A percentile compares a stretch with the other conserved stretches of the same genome.
These are phyloP conservation scores for Claviceps sp. DNA, from an alignment of 2,329 filamentous ascomycete species.

Conservation along the genomic window DNA sequence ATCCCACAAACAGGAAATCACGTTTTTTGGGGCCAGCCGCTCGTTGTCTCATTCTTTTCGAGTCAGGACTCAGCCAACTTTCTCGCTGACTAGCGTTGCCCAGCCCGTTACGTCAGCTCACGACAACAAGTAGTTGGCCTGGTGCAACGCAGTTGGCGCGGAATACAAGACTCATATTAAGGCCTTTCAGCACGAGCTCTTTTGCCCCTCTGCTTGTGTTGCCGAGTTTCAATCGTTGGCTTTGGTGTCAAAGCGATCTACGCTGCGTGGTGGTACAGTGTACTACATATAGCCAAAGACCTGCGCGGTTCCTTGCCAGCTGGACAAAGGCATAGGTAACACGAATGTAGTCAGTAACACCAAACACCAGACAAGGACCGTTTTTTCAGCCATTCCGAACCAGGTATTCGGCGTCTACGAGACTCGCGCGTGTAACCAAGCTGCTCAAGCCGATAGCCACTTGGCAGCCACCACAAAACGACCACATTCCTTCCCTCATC, in stretches of 20 bases:
- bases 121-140: background rate
- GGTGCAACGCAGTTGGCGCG: background rate
- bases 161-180: background rate
- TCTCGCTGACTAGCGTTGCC: background rate
- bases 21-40: background rate
- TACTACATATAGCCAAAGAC: background rate
- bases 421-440: background rate
- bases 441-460: background rate
- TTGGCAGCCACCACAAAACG: conserved; percentile 1
- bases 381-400: background rate
- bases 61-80: background rate
- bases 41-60: background rate
- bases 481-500: background rate
- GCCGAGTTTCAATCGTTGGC: background rate
- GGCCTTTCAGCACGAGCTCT: background rate
- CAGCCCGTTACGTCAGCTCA: conserved; percentile 1
- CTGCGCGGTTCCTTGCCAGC: background rate
- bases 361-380: background rate
- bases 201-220: background rate
- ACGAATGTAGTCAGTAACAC: background rate
- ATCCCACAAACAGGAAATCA: background rate
- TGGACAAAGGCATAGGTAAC: background rate
- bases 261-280: background rate
- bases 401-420: background rate
- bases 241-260: background rate